Conservation (phyloP, 192 early-diverging fungal species). For the Phlyctochytrium planicorne region DNA sequence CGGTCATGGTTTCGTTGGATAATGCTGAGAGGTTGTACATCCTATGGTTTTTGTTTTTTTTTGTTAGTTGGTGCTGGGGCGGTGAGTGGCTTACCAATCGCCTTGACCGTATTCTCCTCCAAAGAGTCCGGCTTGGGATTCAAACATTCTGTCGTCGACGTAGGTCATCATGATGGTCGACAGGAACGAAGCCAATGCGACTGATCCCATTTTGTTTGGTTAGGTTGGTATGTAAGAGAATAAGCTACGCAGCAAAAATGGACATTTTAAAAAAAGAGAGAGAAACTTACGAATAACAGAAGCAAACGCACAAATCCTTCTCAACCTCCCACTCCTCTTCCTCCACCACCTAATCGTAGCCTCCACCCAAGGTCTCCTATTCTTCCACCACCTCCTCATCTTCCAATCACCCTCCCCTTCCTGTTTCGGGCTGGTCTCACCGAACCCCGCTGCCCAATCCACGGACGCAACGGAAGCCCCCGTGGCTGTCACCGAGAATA, state of each 20-base stretch:
- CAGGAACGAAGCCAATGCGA: constrained; percentile 6
- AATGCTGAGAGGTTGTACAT: constrained; percentile 6
- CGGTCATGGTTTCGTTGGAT: not conserved
- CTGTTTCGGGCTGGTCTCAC: no score
- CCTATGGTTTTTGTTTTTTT: no score
- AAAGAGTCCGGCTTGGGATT: constrained; percentile 22
- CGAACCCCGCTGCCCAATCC: constrained; percentile 11
- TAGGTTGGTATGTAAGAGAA: not conserved
- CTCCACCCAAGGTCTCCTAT: not conserved
- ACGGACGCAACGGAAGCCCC: constrained; percentile 9
- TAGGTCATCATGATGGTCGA: constrained; percentile 14
- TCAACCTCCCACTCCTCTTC: constrained; percentile 14
- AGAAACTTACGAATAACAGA: constrained; percentile 18
- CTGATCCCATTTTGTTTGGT: not conserved
- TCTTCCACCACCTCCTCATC: constrained; percentile 15
- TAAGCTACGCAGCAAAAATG: not conserved
- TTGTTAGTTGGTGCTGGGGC: no score
- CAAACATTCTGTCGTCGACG: constrained; percentile 24
- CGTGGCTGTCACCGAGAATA: constrained; percentile 21
- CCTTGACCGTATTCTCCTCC: constrained; percentile 21
- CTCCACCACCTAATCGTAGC: constrained; percentile 25
- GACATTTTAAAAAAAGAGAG: not conserved
- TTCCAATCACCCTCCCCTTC: not conserved
- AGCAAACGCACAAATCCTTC: constrained; percentile 10
- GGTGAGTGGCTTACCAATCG: constrained; percentile 13